Evolutionary conservation across 257 asterid genomes (phyloP), one percentile per base, ranked within the genome.

Genomic region (Buddleja alternifolia): DNA sequence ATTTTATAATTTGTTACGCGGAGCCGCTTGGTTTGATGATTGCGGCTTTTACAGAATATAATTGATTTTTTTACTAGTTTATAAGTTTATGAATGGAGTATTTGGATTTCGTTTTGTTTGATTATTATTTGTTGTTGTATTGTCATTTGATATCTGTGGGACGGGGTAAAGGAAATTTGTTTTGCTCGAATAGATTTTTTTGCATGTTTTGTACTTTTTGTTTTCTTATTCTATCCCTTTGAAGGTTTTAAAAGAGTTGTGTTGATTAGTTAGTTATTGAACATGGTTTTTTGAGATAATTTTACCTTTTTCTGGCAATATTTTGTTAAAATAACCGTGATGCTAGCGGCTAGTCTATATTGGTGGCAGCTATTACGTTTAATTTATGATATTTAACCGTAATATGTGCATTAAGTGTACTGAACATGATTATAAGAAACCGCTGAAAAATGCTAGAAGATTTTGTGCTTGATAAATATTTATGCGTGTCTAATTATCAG

Each of bases 381-480:
- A 5, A 29, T 29, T n/a, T n/a, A n/a, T n/a, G n/a, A n/a, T n/a
- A 5, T 29, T 1, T 29, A 29, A 29, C 5, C 5, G 34, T 5
- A 29, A 29, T 29, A 29, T 29, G 34, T 5, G 34, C 3, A 29
- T n/a, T 29, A 29, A 29, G 34, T 29, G 34, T 29, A 29, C 34
- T 29, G 34, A 53, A 11, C 25, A 34, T 23, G 46, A 34, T 60
- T 16, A 60, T 10, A 53, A 42, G 16, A 19, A 16, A 40, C 19
- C 41, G 63, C 15, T 60, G 17, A 8, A 46, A 32, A 34, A 29
- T 41, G 39, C 59, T 16, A 8, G 40, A 47, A 39, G 40, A 65
- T 20, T 36, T 21, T 8, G 25, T 66, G 55, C 68, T 40, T 60
- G 25, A 60, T 67, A 56, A 12, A 39, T 51, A 16, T 37, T 65